Conservation (phyloP, 371 early-diverging fungal genomes). For the Choanephora cucurbitarum region DNA sequence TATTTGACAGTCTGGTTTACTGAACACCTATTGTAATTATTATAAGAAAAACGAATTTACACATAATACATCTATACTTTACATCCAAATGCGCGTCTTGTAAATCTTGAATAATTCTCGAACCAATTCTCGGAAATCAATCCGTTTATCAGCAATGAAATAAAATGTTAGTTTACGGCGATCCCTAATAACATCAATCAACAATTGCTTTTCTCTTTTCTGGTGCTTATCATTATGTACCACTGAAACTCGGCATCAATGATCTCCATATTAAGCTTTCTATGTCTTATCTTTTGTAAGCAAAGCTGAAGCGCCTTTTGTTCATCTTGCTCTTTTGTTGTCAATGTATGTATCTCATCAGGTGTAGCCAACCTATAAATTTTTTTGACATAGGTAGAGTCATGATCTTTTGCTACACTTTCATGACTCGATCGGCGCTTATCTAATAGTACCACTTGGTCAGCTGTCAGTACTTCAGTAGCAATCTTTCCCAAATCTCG, state of each 20-base stretch:
- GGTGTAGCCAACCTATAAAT: slow-evolving; percentile 82
- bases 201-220: no score
- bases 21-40: slow-evolving; percentile 5
- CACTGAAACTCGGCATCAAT: slow-evolving; percentile 98
- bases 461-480: slow-evolving; percentile 3
- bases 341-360: slow-evolving; percentile 73
- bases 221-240: no score
- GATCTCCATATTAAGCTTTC: slow-evolving; percentile 91
- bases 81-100: slow-evolving; percentile 99
- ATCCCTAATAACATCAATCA: slow-evolving; percentile 41
- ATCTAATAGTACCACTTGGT: slow-evolving; percentile 3
- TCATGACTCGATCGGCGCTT: not conserved
- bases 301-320: slow-evolving; percentile 86
- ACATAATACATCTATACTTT: not conserved
- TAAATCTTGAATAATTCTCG: slow-evolving; percentile 97
- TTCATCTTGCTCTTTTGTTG: slow-evolving; percentile 85
- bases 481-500: slow-evolving; percentile 72
- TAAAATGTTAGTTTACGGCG: slow-evolving; percentile 93
- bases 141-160: slow-evolving; percentile 87
- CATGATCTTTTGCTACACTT: no score
- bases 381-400: slow-evolving; percentile 78
- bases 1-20: not conserved
- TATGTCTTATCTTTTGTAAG: slow-evolving; percentile 83
- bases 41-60: no score
- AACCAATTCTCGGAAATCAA: slow-evolving; percentile 98